Evolutionary conservation across 176 grass and related monocot genomes (phyloP).

Genomic region (Alloteropsis semialata): DNA sequence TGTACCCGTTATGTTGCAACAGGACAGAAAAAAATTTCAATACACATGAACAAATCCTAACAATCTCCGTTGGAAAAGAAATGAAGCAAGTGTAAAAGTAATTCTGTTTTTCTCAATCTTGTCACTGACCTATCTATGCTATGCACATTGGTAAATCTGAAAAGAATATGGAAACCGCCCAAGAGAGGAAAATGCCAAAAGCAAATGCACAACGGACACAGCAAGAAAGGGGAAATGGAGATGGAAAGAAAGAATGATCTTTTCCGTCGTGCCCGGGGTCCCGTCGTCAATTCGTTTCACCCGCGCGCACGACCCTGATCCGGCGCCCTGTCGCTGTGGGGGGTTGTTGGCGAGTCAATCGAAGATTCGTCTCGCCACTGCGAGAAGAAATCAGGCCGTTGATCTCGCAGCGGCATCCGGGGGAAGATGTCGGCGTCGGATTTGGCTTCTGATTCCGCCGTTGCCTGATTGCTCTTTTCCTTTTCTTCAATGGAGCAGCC

Average conservation of each 20-base stretch:
- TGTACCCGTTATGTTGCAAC: background rate
- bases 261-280: conserved; percentile 20
- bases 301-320: background rate
- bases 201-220: background rate
- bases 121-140: conserved; percentile 25
- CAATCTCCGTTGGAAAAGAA: background rate
- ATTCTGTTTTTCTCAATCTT: background rate
- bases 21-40: background rate
- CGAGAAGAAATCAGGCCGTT: background rate
- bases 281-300: conserved; percentile 13
- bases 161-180: conserved; percentile 28
- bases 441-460: background rate
- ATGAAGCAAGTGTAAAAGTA: background rate
- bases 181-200: background rate
- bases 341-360: conserved; percentile 25
- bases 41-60: background rate
- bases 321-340: conserved; percentile 30
- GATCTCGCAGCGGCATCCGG: background rate
- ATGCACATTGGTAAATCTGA: conserved; percentile 41
- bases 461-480: background rate
- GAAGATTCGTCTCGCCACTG: background rate
- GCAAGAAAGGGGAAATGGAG: background rate
- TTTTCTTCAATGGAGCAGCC: background rate
- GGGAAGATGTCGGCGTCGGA: background rate
- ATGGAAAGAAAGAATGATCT: conserved; percentile 16